phyloP scores from a whole-genome alignment of 345 rosid species.

The Passiflora organensis region DNA sequence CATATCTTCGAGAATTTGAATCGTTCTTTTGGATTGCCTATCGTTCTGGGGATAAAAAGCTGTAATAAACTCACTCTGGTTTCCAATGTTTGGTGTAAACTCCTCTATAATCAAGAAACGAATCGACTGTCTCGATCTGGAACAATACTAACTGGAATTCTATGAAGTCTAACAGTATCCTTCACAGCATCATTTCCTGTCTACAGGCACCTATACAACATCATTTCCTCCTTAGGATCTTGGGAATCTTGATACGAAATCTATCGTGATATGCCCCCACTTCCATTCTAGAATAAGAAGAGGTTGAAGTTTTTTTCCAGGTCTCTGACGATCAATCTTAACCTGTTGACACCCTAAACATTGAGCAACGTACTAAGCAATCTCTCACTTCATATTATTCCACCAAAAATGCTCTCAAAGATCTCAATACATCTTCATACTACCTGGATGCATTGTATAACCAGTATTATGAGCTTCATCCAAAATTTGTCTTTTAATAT shows the following conservation, averaged over 20 bases:
- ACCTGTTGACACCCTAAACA: neutral
- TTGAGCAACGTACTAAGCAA: too few relatives aligned
- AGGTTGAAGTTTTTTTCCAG: fast-evolving
- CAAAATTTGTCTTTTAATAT: neutral
- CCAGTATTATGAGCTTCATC: neutral
- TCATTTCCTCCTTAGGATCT: too few relatives aligned
- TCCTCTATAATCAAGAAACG: neutral
- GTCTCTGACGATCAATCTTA: neutral
- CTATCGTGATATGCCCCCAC: neutral
- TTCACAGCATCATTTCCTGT: too few relatives aligned
- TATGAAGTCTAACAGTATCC: neutral
- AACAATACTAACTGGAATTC: neutral
- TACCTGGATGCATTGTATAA: neutral
- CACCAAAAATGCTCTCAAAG: neutral
- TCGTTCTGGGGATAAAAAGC: too few relatives aligned
- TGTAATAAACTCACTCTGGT: neutral
- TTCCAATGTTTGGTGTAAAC: neutral
- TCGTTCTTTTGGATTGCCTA: too few relatives aligned
- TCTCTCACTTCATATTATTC: neutral
- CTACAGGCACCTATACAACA: too few relatives aligned
- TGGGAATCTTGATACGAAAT: neutral
- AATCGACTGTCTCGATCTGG: neutral
- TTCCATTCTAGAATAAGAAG: neutral
- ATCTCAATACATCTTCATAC: neutral
- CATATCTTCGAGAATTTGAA: too few relatives aligned